phyloP scores from a whole-genome alignment of 2,329 filamentous ascomycete species.

The Tolypocladium cylindrosporum region DNA sequence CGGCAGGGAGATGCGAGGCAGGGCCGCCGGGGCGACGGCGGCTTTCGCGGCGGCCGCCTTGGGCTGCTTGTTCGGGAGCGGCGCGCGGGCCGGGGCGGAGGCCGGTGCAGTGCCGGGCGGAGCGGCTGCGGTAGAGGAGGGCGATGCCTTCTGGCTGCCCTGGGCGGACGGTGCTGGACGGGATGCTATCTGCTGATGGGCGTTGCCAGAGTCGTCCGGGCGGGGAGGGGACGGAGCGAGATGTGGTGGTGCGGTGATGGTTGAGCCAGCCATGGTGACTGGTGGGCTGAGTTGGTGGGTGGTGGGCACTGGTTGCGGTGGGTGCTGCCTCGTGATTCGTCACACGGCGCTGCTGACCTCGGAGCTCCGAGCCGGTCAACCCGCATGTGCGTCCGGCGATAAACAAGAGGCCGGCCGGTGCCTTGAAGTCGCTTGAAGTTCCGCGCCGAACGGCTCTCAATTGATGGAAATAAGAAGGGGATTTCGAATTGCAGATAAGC shows the following conservation, averaged over 20 bases:
- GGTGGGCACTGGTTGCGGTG: constrained; percentile 3
- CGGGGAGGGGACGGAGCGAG: constrained; percentile 11
- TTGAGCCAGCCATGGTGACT: constrained; percentile 12
- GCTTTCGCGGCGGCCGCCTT: constrained; percentile 12
- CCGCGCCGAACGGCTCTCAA: not conserved
- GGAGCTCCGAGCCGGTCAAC: constrained; percentile 15
- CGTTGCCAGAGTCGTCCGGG: not conserved
- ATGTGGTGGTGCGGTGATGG: constrained; percentile 5
- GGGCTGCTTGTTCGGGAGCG: constrained; percentile 12
- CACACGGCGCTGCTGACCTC: constrained; percentile 6
- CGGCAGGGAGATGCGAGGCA: constrained; percentile 22
- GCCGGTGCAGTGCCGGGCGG: not conserved
- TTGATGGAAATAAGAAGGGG: not conserved
- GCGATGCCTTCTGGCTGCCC: not conserved
- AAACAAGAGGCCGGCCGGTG: not conserved
- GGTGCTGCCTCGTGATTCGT: constrained; percentile 4
- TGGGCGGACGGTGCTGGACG: not conserved
- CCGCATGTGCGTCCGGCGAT: constrained; percentile 2
- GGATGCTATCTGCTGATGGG: constrained; percentile 1
- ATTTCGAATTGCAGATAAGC: not conserved
- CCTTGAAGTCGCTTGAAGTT: not conserved
- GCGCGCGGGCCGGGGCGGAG: constrained; percentile 11
- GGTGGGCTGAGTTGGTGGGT: constrained; percentile 3
- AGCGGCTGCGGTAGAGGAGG: constrained; percentile 9
- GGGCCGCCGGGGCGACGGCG: constrained; percentile 12